phyloP scores from a whole-genome alignment of 495 filamentous ascomycete genomes.

The Penicillium coffeae region DNA sequence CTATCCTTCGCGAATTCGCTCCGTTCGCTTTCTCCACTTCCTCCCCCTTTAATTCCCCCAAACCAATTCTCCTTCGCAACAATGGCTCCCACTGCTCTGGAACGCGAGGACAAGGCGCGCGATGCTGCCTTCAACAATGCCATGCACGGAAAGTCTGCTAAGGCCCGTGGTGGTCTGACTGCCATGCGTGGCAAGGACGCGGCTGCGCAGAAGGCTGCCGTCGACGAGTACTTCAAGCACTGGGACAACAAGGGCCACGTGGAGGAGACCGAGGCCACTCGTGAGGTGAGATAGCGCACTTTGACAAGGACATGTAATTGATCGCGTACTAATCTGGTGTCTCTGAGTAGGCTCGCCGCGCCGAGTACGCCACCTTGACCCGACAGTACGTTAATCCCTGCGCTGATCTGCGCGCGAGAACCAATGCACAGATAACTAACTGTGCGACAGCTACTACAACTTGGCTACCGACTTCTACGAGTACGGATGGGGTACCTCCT shows the following conservation, averaged over 20 bases:
- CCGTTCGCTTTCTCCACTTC: slow-evolving; percentile 4
- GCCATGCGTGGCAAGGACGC: slow-evolving; percentile 85
- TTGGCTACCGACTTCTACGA: slow-evolving; percentile 97
- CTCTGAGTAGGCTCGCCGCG: slow-evolving; percentile 62
- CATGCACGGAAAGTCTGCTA: slow-evolving; percentile 81
- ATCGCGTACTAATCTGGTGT: not conserved
- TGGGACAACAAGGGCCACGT: slow-evolving; percentile 88
- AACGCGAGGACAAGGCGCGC: slow-evolving; percentile 79
- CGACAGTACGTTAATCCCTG: slow-evolving; percentile 67
- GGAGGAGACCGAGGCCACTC: slow-evolving; percentile 74
- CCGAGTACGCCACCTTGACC: slow-evolving; percentile 92
- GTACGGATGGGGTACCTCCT: slow-evolving; percentile 90
- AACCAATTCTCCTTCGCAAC: slow-evolving; percentile 23
- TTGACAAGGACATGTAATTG: not conserved
- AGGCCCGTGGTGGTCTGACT: slow-evolving; percentile 65
- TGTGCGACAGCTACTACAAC: slow-evolving; percentile 79
- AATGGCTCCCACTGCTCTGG: slow-evolving; percentile 72
- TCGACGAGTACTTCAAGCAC: slow-evolving; percentile 99
- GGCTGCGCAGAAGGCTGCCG: slow-evolving; percentile 77
- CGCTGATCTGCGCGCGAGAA: not conserved
- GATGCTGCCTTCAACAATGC: slow-evolving; percentile 93
- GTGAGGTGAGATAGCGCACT: slow-evolving; percentile 55
- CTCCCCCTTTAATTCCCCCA: slow-evolving; percentile 22
- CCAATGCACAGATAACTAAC: slow-evolving; percentile 12
- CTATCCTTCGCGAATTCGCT: not conserved